Evolutionary conservation across 2,329 filamentous ascomycete genomes (phyloP).

Genomic region (Fusarium stilboides): DNA sequence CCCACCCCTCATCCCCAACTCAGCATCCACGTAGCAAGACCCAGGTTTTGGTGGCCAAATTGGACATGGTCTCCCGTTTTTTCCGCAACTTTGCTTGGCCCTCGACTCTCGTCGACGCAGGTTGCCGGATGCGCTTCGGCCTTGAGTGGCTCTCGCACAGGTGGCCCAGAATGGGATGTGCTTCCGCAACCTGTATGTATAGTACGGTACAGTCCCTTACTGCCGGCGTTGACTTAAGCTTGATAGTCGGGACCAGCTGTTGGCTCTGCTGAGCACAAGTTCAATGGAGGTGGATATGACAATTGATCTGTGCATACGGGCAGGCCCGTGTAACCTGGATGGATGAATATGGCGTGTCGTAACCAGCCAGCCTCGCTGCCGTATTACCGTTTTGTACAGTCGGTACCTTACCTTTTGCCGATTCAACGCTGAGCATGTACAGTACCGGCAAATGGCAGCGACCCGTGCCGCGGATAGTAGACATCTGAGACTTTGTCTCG

Average conservation of each 20-base stretch:
- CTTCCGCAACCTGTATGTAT: not conserved
- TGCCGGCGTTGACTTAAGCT: constrained; percentile 14
- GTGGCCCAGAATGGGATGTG: constrained; percentile 22
- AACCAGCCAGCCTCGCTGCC: constrained; percentile 7
- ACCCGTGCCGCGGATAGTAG: constrained; percentile 15
- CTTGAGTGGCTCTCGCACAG: constrained; percentile 30
- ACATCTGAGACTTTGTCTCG: constrained; percentile 12
- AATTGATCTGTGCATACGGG: not conserved
- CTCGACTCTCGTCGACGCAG: constrained; percentile 16
- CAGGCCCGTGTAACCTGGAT: too few species aligned
- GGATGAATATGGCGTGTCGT: not conserved
- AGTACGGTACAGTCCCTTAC: not conserved
- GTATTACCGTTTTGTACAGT: not conserved
- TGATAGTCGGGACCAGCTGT: constrained; percentile 1
- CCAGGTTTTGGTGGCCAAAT: not conserved
- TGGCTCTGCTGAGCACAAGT: constrained; percentile 2
- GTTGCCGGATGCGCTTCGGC: constrained; percentile 19
- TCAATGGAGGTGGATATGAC: not conserved
- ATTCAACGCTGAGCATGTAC: constrained; percentile 27
- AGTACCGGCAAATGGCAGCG: constrained; percentile 7
- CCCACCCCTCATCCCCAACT: constrained; percentile 2
- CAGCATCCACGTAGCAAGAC: not conserved
- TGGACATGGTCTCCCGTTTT: constrained; percentile 3
- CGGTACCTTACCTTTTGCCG: not conserved
- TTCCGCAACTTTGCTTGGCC: constrained; percentile 16